A percentile compares a stretch with the other conserved stretches of the same genome.
Conservation (phyloP, 768 basidiomycete genomes). For the Pleurotus pulmonarius region DNA sequence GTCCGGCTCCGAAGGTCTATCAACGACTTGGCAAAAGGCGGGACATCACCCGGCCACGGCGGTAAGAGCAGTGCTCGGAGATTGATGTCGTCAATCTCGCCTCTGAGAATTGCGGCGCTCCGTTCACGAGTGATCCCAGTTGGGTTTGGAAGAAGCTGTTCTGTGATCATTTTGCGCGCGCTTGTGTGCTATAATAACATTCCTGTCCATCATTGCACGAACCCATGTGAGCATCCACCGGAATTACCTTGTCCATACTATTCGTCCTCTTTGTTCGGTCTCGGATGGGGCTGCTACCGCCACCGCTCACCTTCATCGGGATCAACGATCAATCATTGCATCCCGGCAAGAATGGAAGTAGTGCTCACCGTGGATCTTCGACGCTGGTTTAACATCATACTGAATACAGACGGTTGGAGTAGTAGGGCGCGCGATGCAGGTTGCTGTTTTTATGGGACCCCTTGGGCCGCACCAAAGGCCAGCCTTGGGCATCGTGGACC, state of each 20-base stretch:
- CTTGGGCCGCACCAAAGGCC: not conserved
- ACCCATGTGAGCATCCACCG: not conserved
- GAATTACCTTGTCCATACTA: conserved; percentile 4
- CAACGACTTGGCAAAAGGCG: conserved; percentile 10
- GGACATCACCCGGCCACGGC: conserved; percentile 7
- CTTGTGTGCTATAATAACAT: conserved; percentile 1
- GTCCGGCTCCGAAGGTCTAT: conserved; percentile 13
- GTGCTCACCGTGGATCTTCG: not conserved
- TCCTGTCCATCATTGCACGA: not conserved
- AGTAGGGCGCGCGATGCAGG: not conserved
- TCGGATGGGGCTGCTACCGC: not conserved
- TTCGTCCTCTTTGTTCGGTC: not conserved
- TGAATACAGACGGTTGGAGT: not conserved
- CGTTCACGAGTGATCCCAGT: conserved; percentile 4
- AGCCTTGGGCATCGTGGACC: not conserved
- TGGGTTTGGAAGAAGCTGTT: conserved; percentile 12
- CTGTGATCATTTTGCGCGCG: conserved; percentile 6
- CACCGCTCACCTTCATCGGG: not conserved
- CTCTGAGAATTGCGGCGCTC: conserved; percentile 6
- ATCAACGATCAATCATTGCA: not conserved
- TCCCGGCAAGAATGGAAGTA: not conserved
- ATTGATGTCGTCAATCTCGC: conserved; percentile 10
- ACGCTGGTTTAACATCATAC: not conserved
- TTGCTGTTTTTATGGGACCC: conserved; percentile 1
- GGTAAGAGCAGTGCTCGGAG: conserved; percentile 11